Conservation (phyloP, 176 grass and related monocot species). For the Aegilops bicornis region DNA sequence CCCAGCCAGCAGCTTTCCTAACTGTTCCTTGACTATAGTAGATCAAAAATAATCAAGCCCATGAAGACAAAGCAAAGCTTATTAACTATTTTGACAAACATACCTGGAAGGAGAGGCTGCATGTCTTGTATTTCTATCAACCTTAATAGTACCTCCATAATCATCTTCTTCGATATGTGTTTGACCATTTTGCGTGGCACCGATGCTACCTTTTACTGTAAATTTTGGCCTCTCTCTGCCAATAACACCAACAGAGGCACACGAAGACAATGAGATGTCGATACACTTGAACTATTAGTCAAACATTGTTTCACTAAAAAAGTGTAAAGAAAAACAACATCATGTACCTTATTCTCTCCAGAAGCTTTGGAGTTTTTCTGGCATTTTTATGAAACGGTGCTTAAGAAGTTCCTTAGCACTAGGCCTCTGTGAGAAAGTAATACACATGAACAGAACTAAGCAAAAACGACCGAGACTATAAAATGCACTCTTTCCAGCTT, state of each 20-base stretch:
- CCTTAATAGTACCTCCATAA: slow-evolving; percentile 62
- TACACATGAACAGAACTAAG: slow-evolving; percentile 29
- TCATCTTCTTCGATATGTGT: slow-evolving; percentile 54
- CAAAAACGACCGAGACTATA: slow-evolving; percentile 8
- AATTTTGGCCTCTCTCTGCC: slow-evolving; percentile 85
- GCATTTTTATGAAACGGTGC: slow-evolving; percentile 97
- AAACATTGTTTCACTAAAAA: slow-evolving; percentile 6
- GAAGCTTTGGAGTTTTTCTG: slow-evolving; percentile 79
- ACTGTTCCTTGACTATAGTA: slow-evolving; percentile 56
- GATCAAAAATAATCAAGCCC: slow-evolving; percentile 28
- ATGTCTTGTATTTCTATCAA: slow-evolving; percentile 54
- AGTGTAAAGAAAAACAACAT: neutral
- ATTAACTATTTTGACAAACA: slow-evolving; percentile 14
- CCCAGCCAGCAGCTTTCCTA: slow-evolving; percentile 48
- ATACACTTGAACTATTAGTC: slow-evolving; percentile 15
- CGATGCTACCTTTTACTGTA: slow-evolving; percentile 46
- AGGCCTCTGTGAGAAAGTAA: slow-evolving; percentile 68
- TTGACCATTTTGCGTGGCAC: slow-evolving; percentile 47
- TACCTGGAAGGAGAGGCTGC: slow-evolving; percentile 52
- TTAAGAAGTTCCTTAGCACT: slow-evolving; percentile 98
- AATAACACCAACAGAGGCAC: slow-evolving; percentile 37
- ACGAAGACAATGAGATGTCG: slow-evolving; percentile 8
- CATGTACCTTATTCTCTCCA: slow-evolving; percentile 96
- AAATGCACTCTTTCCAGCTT: slow-evolving; percentile 14
- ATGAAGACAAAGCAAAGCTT: slow-evolving; percentile 11